These are phyloP conservation scores for Candida incommunis DNA, from an alignment of 805 yeast species.

Conservation along the genomic window DNA sequence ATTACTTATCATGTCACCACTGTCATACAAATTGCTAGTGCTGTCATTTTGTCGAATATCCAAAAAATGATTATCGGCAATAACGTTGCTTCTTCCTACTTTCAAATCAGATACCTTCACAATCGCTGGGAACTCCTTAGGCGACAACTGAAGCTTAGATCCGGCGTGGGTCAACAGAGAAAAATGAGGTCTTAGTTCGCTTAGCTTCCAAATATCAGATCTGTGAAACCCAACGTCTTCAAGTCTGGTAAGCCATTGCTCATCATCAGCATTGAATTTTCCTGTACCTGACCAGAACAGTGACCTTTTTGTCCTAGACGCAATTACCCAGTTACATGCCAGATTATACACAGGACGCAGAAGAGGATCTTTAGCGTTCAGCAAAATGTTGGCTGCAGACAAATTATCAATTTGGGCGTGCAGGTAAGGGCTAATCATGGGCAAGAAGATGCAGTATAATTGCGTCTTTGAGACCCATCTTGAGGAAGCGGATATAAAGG, in stretches of 20 bases:
- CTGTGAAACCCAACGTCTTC: slow-evolving; percentile 60
- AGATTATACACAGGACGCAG: slow-evolving; percentile 50
- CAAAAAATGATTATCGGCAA: not conserved
- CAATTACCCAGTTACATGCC: slow-evolving; percentile 51
- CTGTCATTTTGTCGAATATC: not conserved
- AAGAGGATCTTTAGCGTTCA: slow-evolving; percentile 49
- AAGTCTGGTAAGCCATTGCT: slow-evolving; percentile 50
- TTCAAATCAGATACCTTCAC: not conserved
- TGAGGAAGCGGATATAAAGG: slow-evolving; percentile 47
- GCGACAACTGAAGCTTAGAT: not conserved
- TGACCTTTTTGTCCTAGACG: slow-evolving; percentile 41
- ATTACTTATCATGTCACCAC: not conserved
- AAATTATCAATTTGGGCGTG: slow-evolving; percentile 63
- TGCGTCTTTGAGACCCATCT: slow-evolving; percentile 61
- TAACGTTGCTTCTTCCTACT: not conserved
- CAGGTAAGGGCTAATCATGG: slow-evolving; percentile 62
- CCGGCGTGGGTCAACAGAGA: slow-evolving; percentile 31
- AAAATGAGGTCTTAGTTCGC: slow-evolving; percentile 54
- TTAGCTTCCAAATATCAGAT: slow-evolving; percentile 71
- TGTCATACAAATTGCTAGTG: not conserved
- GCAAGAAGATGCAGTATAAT: slow-evolving; percentile 67
- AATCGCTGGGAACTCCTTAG: not conserved
- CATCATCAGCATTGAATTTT: slow-evolving; percentile 18
- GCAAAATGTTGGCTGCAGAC: slow-evolving; percentile 48
- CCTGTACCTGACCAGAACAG: slow-evolving; percentile 56